phyloP scores from a whole-genome alignment of 129 eudicot species.

The Sambucus nigra region DNA sequence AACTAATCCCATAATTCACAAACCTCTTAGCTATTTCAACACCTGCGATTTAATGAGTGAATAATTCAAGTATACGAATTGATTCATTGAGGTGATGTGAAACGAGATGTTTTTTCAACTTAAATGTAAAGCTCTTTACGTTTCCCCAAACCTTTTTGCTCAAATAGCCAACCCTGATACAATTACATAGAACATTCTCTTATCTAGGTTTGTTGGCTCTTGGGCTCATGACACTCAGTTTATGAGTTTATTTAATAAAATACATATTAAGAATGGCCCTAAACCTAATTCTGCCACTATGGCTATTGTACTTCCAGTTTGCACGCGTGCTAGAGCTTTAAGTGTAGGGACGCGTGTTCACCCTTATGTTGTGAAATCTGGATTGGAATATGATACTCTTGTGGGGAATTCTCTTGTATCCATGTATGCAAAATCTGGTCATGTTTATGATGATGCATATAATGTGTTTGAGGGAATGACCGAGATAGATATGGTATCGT shows the following conservation, averaged over 20 bases:
- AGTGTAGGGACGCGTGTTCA: constrained; percentile 56
- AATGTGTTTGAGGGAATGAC: constrained; percentile 37
- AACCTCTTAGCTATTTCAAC: constrained; percentile 50
- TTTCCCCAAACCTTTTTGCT: constrained; percentile 38
- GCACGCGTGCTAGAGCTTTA: constrained; percentile 38
- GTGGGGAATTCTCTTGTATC: constrained; percentile 78
- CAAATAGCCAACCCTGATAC: constrained; percentile 40
- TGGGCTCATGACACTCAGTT: constrained; percentile 46
- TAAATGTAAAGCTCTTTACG: constrained; percentile 49
- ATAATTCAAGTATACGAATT: no score
- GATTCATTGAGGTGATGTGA: no score
- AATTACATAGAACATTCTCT: constrained; percentile 68
- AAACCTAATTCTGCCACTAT: constrained; percentile 46
- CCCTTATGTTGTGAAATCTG: constrained; percentile 46
- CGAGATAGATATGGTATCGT: constrained; percentile 74
- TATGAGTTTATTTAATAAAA: constrained; percentile 32
- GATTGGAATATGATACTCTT: constrained; percentile 51
- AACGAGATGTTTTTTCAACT: no score
- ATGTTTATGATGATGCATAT: constrained; percentile 42
- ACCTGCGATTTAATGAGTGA: no score
- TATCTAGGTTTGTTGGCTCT: constrained; percentile 64
- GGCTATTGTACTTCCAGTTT: constrained; percentile 75
- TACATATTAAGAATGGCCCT: constrained; percentile 24
- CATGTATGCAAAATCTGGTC: constrained; percentile 74
- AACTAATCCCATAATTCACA: constrained; percentile 41